Evolutionary conservation across 1,139 yeast genomes (phyloP), one percentile per base, ranked within the genome.

Genomic region (Arxiozyma slooffiae): DNA sequence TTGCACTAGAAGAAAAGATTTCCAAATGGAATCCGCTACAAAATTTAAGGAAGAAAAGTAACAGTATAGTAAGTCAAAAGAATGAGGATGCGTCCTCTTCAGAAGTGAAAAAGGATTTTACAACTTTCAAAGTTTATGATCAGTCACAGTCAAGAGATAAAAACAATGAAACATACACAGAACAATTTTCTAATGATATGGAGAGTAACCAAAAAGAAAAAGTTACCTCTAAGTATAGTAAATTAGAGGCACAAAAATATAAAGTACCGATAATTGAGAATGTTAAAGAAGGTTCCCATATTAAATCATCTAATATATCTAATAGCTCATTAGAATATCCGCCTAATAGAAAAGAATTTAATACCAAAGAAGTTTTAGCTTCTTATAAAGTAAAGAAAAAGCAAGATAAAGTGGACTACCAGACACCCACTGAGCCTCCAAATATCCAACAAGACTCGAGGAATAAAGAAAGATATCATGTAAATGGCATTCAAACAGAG

Each of bases 1-100:
- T 58, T 46, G 42, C 57, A 1, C 39, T 59, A n/a, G 62, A 60
- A 49, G 58, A 59, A 18, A 62, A 59, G 47, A 52, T 58, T 18
- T 56, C 62, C 0, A 59, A 60, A 50, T 62, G 66, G 66, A 62
- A 60, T 49, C 63, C 63, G 4, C 45, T 63, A 24, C 52, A 56
- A 44, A 60, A 62, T 34, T 52, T 58, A 17, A 54, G 60, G 40
- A 62, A 62, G 51, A 62, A 58, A 46, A 57, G 61, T 38, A 53
- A 52, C 22, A 54, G 59, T 21, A 50, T 36, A 36, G 47, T 39
- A 14, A 50, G 51, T 26, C 38, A 45, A 21, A 43, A 43, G 9
- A 47, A 37, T 39, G 41, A 40, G 17, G n/a, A 38, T n/a, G 30
- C 37, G 4, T 36, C 41, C 14, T 46, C 24, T 30, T 42, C 49